Conservation (phyloP, 177 flowering plant species). For the Vitis hybrid region DNA sequence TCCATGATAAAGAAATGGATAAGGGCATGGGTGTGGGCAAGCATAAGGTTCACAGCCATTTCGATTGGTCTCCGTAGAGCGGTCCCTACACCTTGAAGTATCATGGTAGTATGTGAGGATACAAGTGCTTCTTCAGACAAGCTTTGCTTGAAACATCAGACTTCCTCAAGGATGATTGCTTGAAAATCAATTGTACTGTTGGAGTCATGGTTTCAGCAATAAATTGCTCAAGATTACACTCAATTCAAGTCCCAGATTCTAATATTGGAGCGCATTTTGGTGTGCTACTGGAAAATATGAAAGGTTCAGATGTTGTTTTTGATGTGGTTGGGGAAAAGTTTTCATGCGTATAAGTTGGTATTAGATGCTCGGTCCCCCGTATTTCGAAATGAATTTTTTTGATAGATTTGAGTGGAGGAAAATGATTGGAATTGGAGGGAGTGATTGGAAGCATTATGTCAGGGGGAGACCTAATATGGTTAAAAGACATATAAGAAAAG, state of each 20-base stretch:
- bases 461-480: conserved; percentile 89
- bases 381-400: conserved; percentile 46
- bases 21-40: neutral
- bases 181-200: conserved; percentile 72
- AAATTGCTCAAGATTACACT: conserved; percentile 46
- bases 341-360: conserved; percentile 65
- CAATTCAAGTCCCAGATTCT: conserved; percentile 62
- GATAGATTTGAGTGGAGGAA: conserved; percentile 73
- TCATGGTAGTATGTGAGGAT: conserved; percentile 27
- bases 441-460: conserved; percentile 96
- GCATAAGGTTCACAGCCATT: neutral
- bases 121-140: conserved; percentile 65
- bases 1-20: too few species aligned
- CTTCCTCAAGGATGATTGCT: conserved; percentile 72
- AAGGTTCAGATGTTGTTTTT: conserved; percentile 65
- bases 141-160: conserved; percentile 62
- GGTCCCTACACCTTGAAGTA: neutral
- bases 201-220: conserved; percentile 70
- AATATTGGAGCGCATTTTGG: conserved; percentile 74
- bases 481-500: conserved; percentile 84
- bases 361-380: conserved; percentile 66
- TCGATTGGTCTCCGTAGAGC: neutral
- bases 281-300: conserved; percentile 52
- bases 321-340: conserved; percentile 58
- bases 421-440: conserved; percentile 97